A percentile compares a stretch with the other conserved stretches of the same genome.
phyloP scores from a whole-genome alignment of 192 early-diverging fungal species.

The Dimargaris cristalligena region DNA sequence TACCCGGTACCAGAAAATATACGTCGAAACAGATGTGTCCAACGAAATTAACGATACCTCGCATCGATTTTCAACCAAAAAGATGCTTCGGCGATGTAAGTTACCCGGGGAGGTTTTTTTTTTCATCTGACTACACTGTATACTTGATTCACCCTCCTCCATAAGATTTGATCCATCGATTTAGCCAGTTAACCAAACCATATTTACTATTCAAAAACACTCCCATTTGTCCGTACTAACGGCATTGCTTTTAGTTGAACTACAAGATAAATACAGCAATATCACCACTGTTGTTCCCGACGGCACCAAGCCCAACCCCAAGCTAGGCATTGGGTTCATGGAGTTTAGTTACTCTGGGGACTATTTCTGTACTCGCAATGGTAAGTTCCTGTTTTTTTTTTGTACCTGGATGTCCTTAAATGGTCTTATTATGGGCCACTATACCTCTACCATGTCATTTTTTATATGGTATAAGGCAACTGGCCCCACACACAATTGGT shows the following conservation, averaged over 20 bases:
- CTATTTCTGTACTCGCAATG: conserved; percentile 44
- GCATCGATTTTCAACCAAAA: conserved; percentile 4
- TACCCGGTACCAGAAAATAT: conserved; percentile 10
- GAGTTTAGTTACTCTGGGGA: conserved; percentile 45
- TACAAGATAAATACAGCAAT: conserved; percentile 33
- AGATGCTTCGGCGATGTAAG: conserved; percentile 7
- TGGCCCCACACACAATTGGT: background rate
- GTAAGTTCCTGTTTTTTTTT: no score
- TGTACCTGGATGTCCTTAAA: no score
- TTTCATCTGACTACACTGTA: no score
- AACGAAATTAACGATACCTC: conserved; percentile 6
- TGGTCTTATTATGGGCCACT: no score
- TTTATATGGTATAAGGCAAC: no score
- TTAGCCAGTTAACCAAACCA: background rate
- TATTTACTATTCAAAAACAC: conserved; percentile 14
- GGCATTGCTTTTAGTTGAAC: conserved; percentile 28
- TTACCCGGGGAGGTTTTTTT: no score
- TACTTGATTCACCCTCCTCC: no score
- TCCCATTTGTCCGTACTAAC: conserved; percentile 2
- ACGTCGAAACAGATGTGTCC: conserved; percentile 6
- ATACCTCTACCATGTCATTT: no score
- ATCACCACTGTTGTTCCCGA: conserved; percentile 38
- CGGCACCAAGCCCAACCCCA: conserved; percentile 51
- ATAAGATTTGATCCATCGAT: background rate
- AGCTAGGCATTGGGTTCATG: conserved; percentile 47